Evolutionary conservation across 495 filamentous ascomycete species (phyloP).

Genomic region (Geoglossum glabrum): DNA sequence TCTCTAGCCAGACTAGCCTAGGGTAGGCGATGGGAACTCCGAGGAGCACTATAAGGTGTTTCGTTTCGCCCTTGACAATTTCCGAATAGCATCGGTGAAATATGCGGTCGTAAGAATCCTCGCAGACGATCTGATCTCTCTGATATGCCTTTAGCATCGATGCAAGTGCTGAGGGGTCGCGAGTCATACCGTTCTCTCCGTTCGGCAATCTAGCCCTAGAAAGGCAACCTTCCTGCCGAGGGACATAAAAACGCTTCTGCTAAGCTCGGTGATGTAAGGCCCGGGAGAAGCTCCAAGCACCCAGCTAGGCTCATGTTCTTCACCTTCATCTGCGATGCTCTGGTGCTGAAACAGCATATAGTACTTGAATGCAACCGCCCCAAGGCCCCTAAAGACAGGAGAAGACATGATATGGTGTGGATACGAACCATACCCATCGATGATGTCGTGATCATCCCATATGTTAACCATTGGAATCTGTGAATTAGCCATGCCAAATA

Average conservation of each 20-base stretch:
- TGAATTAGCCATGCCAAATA: constrained; percentile 66
- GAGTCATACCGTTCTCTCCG: constrained; percentile 34
- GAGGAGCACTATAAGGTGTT: constrained; percentile 67
- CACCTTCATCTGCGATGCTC: constrained; percentile 24
- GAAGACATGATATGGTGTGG: constrained; percentile 88
- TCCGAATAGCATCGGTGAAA: constrained; percentile 49
- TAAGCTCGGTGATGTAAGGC: constrained; percentile 60
- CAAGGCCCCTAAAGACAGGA: constrained; percentile 77
- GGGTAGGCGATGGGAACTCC: constrained; percentile 93
- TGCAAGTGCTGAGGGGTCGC: neutral
- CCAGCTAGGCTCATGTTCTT: constrained; percentile 49
- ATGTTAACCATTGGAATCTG: constrained; percentile 85
- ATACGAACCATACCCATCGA: constrained; percentile 86
- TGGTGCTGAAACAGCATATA: constrained; percentile 94
- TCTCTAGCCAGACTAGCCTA: constrained; percentile 78
- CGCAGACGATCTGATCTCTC: constrained; percentile 13
- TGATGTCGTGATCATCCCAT: constrained; percentile 89
- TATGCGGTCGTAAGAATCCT: constrained; percentile 67
- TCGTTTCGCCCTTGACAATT: constrained; percentile 40
- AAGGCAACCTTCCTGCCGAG: constrained; percentile 77
- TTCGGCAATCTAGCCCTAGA: constrained; percentile 73
- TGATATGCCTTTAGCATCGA: constrained; percentile 17
- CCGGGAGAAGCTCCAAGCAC: constrained; percentile 61
- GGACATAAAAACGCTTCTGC: constrained; percentile 59
- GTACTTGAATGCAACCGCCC: constrained; percentile 63